A percentile compares a stretch with the other conserved stretches of the same genome.
Evolutionary conservation across 1,284 basidiomycete genomes (phyloP).

Genomic region (Gomphus sp.): DNA sequence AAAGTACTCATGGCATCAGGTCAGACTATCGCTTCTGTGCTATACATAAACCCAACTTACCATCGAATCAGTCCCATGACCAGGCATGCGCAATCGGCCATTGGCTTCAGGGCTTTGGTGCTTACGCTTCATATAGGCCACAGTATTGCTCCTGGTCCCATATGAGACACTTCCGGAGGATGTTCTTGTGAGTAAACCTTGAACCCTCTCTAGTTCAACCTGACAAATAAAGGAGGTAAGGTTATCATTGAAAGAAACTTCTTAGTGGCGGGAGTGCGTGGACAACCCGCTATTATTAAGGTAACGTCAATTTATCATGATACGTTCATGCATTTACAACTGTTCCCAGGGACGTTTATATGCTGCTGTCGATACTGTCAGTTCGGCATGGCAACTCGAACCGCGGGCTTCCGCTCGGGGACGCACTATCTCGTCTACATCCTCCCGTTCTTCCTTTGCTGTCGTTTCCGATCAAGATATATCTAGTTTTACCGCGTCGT

Average conservation of each 20-base stretch:
- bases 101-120: not conserved
- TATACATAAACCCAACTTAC: not conserved
- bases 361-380: constrained; percentile 48
- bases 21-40: constrained; percentile 12
- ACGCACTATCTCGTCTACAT: constrained; percentile 62
- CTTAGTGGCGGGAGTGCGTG: constrained; percentile 60
- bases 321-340: not conserved
- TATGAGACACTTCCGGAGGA: constrained; percentile 62
- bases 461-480: constrained; percentile 67
- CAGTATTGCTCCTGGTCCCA: constrained; percentile 66
- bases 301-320: constrained; percentile 22
- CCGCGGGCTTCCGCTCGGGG: constrained; percentile 47
- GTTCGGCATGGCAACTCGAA: constrained; percentile 70
- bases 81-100: constrained; percentile 21
- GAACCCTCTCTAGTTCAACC: not conserved
- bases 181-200: constrained; percentile 41
- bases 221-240: constrained; percentile 33
- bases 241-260: constrained; percentile 62
- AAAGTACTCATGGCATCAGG: constrained; percentile 38
- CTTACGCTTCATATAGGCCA: constrained; percentile 41
- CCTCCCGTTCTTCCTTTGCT: constrained; percentile 69
- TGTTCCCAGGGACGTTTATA: constrained; percentile 55
- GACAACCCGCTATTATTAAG: constrained; percentile 61
- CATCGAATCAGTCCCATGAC: constrained; percentile 30
- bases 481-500: constrained; percentile 69